phyloP scores from a whole-genome alignment of 768 basidiomycete genomes.

The Hypholoma sublateritium region DNA sequence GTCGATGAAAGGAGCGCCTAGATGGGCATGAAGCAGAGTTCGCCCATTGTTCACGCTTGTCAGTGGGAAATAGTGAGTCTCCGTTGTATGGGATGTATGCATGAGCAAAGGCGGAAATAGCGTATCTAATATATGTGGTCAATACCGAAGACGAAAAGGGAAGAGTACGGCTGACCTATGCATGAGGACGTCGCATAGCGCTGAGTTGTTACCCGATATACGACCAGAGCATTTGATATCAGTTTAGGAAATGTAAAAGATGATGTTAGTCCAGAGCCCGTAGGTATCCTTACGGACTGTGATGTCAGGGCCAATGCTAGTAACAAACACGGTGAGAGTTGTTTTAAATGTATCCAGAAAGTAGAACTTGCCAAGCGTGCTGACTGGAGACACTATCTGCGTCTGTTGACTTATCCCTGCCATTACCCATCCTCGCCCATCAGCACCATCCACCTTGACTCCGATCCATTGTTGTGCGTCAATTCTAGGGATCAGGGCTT shows the following conservation, averaged over 20 bases:
- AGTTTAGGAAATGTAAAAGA: constrained; percentile 54
- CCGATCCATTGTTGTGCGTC: constrained; percentile 43
- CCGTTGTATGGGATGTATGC: constrained; percentile 56
- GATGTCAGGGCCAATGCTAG: constrained; percentile 41
- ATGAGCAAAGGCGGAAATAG: constrained; percentile 65
- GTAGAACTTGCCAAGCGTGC: constrained; percentile 44
- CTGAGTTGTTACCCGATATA: constrained; percentile 54
- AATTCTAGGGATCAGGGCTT: constrained; percentile 31
- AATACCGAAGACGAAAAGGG: constrained; percentile 6
- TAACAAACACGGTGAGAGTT: constrained; percentile 9
- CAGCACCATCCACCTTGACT: constrained; percentile 47
- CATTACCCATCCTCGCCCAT: constrained; percentile 61
- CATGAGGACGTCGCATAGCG: constrained; percentile 29
- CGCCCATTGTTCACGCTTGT: constrained; percentile 29
- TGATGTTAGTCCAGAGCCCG: constrained; percentile 35
- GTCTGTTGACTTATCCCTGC: constrained; percentile 47
- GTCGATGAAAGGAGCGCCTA: constrained; percentile 66
- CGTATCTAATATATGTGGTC: constrained; percentile 36
- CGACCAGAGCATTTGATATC: constrained; percentile 60
- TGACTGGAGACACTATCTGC: constrained; percentile 29
- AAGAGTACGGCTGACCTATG: constrained; percentile 26
- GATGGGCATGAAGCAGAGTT: constrained; percentile 67
- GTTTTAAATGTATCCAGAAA: background rate
- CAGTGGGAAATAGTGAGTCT: constrained; percentile 71
- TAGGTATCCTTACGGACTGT: constrained; percentile 33